These are phyloP conservation scores for Aureobasidium sp. DNA, from an alignment of 2,329 filamentous ascomycete genomes.

Conservation along the genomic window DNA sequence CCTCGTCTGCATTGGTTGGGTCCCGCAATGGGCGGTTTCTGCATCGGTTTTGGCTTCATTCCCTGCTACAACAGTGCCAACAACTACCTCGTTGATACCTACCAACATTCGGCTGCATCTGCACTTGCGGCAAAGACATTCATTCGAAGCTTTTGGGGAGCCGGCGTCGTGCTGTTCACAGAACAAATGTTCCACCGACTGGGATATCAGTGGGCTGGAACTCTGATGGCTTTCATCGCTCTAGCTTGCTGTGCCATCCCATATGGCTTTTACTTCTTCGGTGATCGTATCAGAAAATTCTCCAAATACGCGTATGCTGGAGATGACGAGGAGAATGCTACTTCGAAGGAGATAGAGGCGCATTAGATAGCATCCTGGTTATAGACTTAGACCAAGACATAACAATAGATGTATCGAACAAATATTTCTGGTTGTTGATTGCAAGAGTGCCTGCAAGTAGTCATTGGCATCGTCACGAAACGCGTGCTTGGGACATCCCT, in stretches of 20 bases:
- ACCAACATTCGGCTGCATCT: conserved; percentile 64
- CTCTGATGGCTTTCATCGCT: conserved; percentile 52
- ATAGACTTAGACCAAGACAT: neutral
- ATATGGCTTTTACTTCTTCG: conserved; percentile 73
- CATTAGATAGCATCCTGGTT: neutral
- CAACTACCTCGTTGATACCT: conserved; percentile 46
- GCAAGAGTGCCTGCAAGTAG: neutral
- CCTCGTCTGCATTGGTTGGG: conserved; percentile 60
- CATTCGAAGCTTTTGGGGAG: conserved; percentile 31
- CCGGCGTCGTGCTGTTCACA: conserved; percentile 32
- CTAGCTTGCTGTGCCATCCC: conserved; percentile 76
- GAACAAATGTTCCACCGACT: conserved; percentile 29
- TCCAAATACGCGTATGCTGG: conserved; percentile 66
- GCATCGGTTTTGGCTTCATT: conserved; percentile 29
- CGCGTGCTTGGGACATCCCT: neutral
- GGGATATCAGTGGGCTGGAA: conserved; percentile 34
- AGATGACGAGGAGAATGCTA: conserved; percentile 40
- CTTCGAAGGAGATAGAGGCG: neutral
- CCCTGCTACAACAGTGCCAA: conserved; percentile 26
- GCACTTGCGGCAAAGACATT: conserved; percentile 34
- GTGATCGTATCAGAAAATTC: conserved; percentile 59
- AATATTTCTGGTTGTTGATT: neutral
- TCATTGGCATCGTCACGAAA: neutral
- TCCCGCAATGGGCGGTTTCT: conserved; percentile 37
- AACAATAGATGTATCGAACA: neutral